These are phyloP conservation scores for Taphrina betulina DNA, from an alignment of 1,139 yeast genomes.

Conservation along the genomic window DNA sequence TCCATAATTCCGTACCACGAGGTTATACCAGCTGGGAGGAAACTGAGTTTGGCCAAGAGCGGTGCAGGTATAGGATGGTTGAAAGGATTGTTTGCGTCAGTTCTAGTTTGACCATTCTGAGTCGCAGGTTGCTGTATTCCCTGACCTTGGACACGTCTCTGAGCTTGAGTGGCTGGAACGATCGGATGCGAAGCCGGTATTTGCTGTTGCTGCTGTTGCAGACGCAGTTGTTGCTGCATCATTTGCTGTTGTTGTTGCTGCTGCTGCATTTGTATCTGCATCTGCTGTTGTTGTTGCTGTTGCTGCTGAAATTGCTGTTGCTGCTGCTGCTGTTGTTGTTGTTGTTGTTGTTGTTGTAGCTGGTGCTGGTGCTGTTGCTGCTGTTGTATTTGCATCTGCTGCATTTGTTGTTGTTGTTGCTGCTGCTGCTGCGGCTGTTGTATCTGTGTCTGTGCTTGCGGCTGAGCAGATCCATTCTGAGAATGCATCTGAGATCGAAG, in stretches of 20 bases:
- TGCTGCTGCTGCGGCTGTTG: constrained; percentile 7
- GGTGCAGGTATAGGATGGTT: constrained; percentile 18
- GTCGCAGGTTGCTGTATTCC: background rate
- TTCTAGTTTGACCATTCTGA: background rate
- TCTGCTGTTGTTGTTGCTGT: constrained; percentile 11
- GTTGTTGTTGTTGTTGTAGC: constrained; percentile 8
- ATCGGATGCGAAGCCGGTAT: too few species aligned
- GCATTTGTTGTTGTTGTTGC: constrained; percentile 5
- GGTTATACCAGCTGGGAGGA: constrained; percentile 21
- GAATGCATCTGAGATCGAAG: constrained; percentile 1
- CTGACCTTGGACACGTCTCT: background rate
- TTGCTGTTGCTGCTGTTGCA: background rate
- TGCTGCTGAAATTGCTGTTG: constrained; percentile 11
- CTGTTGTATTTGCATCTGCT: background rate
- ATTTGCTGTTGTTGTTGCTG: background rate
- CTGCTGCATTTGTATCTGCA: constrained; percentile 3
- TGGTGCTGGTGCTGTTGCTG: constrained; percentile 12
- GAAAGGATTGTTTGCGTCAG: constrained; percentile 15
- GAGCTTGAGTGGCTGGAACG: too few species aligned
- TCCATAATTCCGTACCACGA: constrained; percentile 21
- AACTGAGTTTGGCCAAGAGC: constrained; percentile 5
- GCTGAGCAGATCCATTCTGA: constrained; percentile 1
- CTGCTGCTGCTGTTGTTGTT: background rate
- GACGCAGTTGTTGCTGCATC: constrained; percentile 1
- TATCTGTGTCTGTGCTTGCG: constrained; percentile 5